These are phyloP conservation scores for Cyberlindnera sargentensis DNA, from an alignment of 805 yeast genomes.

Conservation along the genomic window DNA sequence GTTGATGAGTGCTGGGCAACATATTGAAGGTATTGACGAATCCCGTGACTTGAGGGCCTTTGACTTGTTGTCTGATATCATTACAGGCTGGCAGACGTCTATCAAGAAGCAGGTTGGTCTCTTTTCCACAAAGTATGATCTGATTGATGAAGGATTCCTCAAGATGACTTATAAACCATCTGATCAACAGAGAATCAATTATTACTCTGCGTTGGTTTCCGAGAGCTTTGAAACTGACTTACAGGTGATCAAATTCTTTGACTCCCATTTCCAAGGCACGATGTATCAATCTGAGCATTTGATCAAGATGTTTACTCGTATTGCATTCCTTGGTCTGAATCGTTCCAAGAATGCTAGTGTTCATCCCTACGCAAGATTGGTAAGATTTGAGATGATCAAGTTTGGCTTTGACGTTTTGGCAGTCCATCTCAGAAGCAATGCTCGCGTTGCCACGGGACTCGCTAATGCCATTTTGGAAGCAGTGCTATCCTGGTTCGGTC, in stretches of 20 bases:
- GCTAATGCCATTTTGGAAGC: conserved; percentile 49
- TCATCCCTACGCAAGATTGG: conserved; percentile 76
- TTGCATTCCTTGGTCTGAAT: conserved; percentile 48
- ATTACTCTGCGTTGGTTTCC: conserved; percentile 41
- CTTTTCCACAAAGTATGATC: conserved; percentile 50
- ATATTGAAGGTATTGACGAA: conserved; percentile 39
- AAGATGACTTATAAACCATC: conserved; percentile 90
- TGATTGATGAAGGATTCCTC: conserved; percentile 50
- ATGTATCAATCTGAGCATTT: conserved; percentile 64
- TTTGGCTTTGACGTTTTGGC: conserved; percentile 61
- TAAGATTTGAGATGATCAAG: conserved; percentile 65
- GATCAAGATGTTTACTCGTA: conserved; percentile 58
- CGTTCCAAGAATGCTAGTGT: conserved; percentile 52
- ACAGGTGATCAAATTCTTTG: conserved; percentile 56
- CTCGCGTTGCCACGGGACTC: conserved; percentile 39
- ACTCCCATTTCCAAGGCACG: conserved; percentile 76
- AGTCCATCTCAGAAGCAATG: conserved; percentile 43
- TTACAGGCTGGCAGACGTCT: conserved; percentile 60
- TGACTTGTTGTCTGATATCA: conserved; percentile 61
- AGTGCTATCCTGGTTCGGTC: conserved; percentile 72
- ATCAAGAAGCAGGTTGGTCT: conserved; percentile 56
- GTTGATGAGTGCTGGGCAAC: conserved; percentile 73
- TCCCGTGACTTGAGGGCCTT: conserved; percentile 32
- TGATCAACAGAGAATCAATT: conserved; percentile 50
- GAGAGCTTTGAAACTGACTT: conserved; percentile 59